Percentiles rank a stretch among this genome's conserved stretches.
These are phyloP conservation scores for Entomortierella beljakovae DNA, from an alignment of 192 early-diverging fungal genomes.

Conservation along the genomic window DNA sequence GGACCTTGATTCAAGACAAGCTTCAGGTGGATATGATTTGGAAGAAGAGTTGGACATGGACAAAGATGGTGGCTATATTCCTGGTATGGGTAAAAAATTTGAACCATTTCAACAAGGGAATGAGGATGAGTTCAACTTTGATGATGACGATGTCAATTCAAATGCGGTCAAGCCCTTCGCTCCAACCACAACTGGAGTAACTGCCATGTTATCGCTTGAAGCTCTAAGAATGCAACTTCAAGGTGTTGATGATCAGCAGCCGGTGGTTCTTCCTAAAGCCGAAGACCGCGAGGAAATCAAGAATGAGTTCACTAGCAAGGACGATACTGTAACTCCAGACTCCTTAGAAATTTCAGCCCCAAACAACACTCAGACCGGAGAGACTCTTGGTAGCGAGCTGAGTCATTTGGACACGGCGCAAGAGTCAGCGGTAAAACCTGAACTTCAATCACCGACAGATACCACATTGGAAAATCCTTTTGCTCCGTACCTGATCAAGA, in stretches of 20 bases:
- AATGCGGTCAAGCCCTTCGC: background rate
- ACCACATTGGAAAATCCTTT: constrained; percentile 7
- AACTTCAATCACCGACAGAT: background rate
- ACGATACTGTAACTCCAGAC: background rate
- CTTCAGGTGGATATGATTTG: background rate
- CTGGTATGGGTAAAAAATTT: constrained; percentile 16
- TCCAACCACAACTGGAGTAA: background rate
- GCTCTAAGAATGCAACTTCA: constrained; percentile 25
- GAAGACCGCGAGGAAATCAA: background rate
- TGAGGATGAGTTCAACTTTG: constrained; percentile 19
- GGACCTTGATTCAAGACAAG: constrained; percentile 1
- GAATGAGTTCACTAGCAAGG: background rate
- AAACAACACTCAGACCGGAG: too few relatives aligned
- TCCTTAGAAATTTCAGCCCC: background rate
- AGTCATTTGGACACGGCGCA: background rate
- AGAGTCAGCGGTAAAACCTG: background rate
- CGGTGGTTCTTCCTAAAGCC: background rate
- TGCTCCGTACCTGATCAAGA: constrained; percentile 12
- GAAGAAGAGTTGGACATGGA: constrained; percentile 6
- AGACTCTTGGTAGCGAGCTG: too few relatives aligned
- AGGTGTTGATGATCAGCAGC: background rate
- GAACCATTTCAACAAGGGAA: constrained; percentile 32
- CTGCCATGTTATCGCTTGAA: constrained; percentile 18
- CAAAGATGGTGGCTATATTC: background rate
- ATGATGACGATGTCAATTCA: background rate